phyloP scores from a whole-genome alignment of 768 basidiomycete genomes.

The Psilocybe cyanescens region DNA sequence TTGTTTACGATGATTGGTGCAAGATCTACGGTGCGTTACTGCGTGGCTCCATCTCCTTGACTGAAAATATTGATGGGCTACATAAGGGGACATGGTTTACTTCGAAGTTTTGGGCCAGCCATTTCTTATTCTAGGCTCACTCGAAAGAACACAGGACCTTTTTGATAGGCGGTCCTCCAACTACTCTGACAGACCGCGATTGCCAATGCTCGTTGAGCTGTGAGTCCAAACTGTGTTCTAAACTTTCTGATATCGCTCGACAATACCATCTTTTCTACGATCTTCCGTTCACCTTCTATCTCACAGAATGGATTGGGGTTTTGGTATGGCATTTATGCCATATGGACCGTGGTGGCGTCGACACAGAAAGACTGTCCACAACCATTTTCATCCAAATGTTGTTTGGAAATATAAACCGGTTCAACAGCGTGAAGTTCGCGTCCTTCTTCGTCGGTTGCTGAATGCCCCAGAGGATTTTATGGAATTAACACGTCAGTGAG shows the following conservation, averaged over 20 bases:
- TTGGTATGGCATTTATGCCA: conserved; percentile 50
- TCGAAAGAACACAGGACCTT: conserved; percentile 45
- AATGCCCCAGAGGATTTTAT: conserved; percentile 16
- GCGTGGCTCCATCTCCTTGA: no score
- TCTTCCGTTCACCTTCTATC: no score
- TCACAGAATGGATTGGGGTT: conserved; percentile 31
- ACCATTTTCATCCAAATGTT: conserved; percentile 48
- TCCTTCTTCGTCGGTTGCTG: conserved; percentile 26
- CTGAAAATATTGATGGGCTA: no score
- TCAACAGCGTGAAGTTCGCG: conserved; percentile 46
- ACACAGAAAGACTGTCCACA: conserved; percentile 53
- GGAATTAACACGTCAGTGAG: conserved; percentile 22
- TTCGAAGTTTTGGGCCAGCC: conserved; percentile 45
- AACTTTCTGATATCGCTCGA: neutral
- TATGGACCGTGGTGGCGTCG: conserved; percentile 43
- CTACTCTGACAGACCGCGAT: conserved; percentile 53
- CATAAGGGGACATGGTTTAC: conserved; percentile 55
- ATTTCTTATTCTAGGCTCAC: conserved; percentile 25
- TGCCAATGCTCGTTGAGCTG: conserved; percentile 55
- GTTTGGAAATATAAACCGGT: conserved; percentile 45
- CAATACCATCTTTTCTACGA: no score
- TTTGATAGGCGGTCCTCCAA: conserved; percentile 56
- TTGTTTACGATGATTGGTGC: conserved; percentile 32
- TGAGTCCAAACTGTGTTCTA: conserved; percentile 23
- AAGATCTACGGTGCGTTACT: conserved; percentile 30